These are phyloP conservation scores for Penicillium canescens DNA, from an alignment of 495 filamentous ascomycete species.

Conservation along the genomic window DNA sequence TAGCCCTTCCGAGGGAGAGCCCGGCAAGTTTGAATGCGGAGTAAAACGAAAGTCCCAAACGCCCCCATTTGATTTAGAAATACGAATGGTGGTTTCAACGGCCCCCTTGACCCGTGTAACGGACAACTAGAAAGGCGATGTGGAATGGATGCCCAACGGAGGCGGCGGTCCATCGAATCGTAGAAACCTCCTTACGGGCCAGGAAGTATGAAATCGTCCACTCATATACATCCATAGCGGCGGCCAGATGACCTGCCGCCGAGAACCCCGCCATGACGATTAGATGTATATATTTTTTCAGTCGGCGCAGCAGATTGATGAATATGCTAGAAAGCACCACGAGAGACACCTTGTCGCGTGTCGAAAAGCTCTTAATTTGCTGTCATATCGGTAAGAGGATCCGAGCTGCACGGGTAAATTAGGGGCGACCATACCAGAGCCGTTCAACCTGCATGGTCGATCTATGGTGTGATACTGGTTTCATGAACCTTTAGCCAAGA, in stretches of 20 bases:
- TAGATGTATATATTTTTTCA: not conserved
- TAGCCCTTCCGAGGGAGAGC: slow-evolving; percentile 2
- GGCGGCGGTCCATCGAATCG: slow-evolving; percentile 9
- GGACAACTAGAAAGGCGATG: not conserved
- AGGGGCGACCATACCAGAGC: slow-evolving; percentile 9
- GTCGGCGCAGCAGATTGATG: not conserved
- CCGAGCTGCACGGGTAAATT: slow-evolving; percentile 25
- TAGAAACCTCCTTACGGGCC: slow-evolving; percentile 3
- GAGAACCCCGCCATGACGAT: slow-evolving; percentile 5
- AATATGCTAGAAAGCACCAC: not conserved
- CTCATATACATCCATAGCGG: not conserved
- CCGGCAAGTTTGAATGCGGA: slow-evolving; percentile 1
- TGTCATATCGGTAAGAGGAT: slow-evolving; percentile 13
- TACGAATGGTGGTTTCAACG: not conserved
- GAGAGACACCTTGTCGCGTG: not conserved
- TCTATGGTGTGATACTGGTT: slow-evolving; percentile 22
- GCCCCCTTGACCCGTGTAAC: slow-evolving; percentile 21
- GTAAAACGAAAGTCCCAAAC: not conserved
- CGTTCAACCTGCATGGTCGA: slow-evolving; percentile 25
- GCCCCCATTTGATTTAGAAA: not conserved
- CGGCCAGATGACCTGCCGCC: slow-evolving; percentile 5
- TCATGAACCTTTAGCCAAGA: not conserved
- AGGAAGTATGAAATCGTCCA: slow-evolving; percentile 1
- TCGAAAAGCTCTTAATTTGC: slow-evolving; percentile 11
- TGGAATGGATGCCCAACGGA: slow-evolving; percentile 3